Conservation (phyloP, 805 yeast species). For the Candida corydali region DNA sequence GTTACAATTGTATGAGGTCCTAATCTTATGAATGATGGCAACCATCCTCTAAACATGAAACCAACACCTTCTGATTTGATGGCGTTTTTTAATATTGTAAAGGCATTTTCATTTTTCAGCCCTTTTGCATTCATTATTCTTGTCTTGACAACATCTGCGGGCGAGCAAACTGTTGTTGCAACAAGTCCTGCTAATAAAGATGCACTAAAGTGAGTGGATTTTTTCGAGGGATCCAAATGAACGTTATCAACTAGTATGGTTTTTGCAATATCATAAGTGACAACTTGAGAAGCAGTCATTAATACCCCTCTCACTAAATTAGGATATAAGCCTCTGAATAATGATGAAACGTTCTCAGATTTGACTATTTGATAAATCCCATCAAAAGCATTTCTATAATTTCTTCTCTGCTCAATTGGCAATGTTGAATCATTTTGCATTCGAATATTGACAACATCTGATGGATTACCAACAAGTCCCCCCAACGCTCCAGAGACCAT, state of each 20-base stretch:
- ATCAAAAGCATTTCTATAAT: constrained; percentile 74
- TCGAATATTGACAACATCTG: constrained; percentile 82
- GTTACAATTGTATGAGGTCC: constrained; percentile 80
- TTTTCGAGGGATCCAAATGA: constrained; percentile 53
- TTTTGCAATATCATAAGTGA: constrained; percentile 78
- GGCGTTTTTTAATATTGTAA: constrained; percentile 48
- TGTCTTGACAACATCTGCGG: constrained; percentile 88
- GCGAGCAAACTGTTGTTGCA: constrained; percentile 89
- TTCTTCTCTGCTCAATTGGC: constrained; percentile 60
- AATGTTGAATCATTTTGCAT: constrained; percentile 85
- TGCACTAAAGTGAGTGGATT: constrained; percentile 73
- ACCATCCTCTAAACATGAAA: constrained; percentile 89
- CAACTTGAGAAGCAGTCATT: constrained; percentile 91
- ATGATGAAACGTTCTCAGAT: constrained; percentile 57
- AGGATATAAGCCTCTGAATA: constrained; percentile 74
- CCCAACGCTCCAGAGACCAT: constrained; percentile 86
- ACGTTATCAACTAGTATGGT: constrained; percentile 47
- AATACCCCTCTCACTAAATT: constrained; percentile 76
- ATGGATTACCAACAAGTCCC: constrained; percentile 83
- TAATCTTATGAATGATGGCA: constrained; percentile 78
- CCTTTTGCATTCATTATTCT: constrained; percentile 72
- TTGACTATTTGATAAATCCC: constrained; percentile 58
- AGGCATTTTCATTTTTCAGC: constrained; percentile 39
- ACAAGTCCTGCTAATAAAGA: constrained; percentile 79
- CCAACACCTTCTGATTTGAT: constrained; percentile 67